A percentile compares a stretch with the other conserved stretches of the same genome.
phyloP scores from a whole-genome alignment of 768 basidiomycete genomes.

The Porphyrellus cyaneotinctus region DNA sequence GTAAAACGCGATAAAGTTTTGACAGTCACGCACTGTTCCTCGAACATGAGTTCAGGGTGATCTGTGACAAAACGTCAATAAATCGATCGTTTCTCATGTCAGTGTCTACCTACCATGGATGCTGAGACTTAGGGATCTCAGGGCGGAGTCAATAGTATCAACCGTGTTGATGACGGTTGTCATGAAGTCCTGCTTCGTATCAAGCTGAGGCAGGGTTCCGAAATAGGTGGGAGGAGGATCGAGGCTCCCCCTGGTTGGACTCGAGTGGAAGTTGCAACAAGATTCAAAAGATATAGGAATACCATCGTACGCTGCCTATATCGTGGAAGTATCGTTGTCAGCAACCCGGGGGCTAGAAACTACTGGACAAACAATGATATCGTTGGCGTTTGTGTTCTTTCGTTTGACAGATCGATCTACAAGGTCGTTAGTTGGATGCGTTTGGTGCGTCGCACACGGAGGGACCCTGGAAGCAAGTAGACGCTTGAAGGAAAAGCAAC shows the following conservation, averaged over 20 bases:
- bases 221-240: conserved; percentile 44
- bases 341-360: neutral
- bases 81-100: neutral
- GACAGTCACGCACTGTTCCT: conserved; percentile 51
- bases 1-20: neutral
- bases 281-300: conserved; percentile 36
- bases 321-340: neutral
- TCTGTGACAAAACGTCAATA: conserved; percentile 36
- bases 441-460: neutral
- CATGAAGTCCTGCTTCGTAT: conserved; percentile 36
- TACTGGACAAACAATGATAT: conserved; percentile 7
- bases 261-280: conserved; percentile 42
- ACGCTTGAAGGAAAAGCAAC: conserved; percentile 22
- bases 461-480: conserved; percentile 12
- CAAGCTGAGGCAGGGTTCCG: conserved; percentile 13
- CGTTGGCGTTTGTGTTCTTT: neutral
- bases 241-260: conserved; percentile 16
- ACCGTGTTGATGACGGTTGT: conserved; percentile 52
- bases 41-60: conserved; percentile 63
- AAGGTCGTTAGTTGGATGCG: neutral
- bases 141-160: conserved; percentile 45
- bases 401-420: conserved; percentile 7
- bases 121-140: conserved; percentile 62
- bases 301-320: conserved; percentile 11
- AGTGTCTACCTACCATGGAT: conserved; percentile 56